Evolutionary conservation across 139 green algal genomes (phyloP).

Genomic region (Asterochloris sp.): DNA sequence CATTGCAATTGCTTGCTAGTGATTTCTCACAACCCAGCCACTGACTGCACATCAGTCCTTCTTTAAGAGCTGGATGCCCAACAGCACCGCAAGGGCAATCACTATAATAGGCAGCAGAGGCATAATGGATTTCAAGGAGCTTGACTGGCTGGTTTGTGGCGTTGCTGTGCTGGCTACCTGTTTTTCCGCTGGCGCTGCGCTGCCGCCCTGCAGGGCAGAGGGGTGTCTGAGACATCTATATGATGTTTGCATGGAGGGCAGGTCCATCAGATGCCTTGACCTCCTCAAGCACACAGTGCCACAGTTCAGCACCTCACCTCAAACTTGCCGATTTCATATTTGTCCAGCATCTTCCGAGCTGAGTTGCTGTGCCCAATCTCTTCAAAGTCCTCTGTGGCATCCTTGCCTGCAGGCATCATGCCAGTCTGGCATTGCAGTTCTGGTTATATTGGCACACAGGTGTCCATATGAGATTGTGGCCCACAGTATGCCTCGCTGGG

Average conservation of each 20-base stretch:
- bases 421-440: background rate
- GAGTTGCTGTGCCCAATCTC: slow-evolving; percentile 87
- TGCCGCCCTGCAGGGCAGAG: background rate
- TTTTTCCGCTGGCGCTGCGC: background rate
- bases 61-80: too few relatives aligned
- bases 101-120: too few relatives aligned
- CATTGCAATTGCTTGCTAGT: too few relatives aligned
- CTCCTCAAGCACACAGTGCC: too few relatives aligned
- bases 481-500: background rate
- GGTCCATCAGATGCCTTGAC: too few relatives aligned
- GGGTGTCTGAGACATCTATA: background rate
- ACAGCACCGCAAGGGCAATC: too few relatives aligned
- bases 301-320: slow-evolving; percentile 37
- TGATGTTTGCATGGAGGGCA: too few relatives aligned
- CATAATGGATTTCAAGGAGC: too few relatives aligned
- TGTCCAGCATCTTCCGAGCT: slow-evolving; percentile 69
- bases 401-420: slow-evolving; percentile 56
- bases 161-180: background rate
- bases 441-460: too few relatives aligned
- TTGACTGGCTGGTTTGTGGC: too few relatives aligned
- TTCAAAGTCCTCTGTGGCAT: slow-evolving; percentile 87
- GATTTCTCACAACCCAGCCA: too few relatives aligned
- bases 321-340: slow-evolving; percentile 74
- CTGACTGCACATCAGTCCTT: too few relatives aligned
- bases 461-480: background rate